Evolutionary conservation across 441 rosid species (phyloP).

Genomic region (Pelargonium citronellum): DNA sequence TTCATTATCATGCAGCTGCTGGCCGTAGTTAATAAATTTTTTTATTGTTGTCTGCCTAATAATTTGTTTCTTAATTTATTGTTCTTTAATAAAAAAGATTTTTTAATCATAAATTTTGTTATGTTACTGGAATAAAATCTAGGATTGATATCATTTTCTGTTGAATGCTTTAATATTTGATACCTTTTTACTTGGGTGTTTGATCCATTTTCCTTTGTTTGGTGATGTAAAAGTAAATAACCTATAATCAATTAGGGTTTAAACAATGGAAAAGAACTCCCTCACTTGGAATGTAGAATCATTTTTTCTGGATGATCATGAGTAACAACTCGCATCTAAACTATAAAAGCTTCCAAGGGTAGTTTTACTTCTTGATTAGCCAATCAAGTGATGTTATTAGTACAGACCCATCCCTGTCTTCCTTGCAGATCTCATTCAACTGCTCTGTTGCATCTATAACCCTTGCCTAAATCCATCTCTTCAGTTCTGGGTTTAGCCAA

Average conservation of each 20-base stretch:
- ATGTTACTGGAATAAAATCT: background rate
- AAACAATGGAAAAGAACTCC: background rate
- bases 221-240: background rate
- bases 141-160: slow-evolving; percentile 1
- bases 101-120: background rate
- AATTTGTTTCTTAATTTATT: background rate
- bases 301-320: background rate
- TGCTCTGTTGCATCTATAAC: background rate
- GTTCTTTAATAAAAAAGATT: background rate
- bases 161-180: background rate
- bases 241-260: background rate
- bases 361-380: no score
- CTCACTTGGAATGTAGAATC: background rate
- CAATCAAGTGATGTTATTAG: no score
- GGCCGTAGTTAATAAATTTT: background rate
- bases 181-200: background rate
- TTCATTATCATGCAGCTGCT: background rate
- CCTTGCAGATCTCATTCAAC: background rate
- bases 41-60: background rate
- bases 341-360: no score
- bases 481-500: background rate
- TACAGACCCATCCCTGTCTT: no score
- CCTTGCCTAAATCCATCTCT: background rate
- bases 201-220: background rate
- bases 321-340: background rate